phyloP scores from a whole-genome alignment of 2,329 filamentous ascomycete species.

The Fusarium continuum region DNA sequence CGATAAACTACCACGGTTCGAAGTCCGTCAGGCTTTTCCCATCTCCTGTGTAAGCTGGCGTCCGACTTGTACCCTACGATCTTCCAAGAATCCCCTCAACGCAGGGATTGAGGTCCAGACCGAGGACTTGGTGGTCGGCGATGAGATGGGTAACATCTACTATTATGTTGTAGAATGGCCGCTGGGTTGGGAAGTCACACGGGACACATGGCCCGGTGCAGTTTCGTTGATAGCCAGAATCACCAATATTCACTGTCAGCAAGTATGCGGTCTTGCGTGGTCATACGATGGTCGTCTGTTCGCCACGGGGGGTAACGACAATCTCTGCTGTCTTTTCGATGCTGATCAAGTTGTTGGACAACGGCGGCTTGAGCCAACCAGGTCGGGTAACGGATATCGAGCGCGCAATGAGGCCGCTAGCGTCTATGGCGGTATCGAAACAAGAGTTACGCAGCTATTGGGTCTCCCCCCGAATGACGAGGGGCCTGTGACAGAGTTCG shows the following conservation, averaged over 20 bases:
- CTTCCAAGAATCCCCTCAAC: constrained; percentile 60
- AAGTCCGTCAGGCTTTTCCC: constrained; percentile 74
- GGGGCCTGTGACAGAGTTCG: constrained; percentile 7
- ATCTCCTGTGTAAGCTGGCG: constrained; percentile 86
- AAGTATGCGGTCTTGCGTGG: constrained; percentile 94
- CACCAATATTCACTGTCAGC: constrained; percentile 77
- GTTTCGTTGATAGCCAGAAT: constrained; percentile 83
- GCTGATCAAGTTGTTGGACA: constrained; percentile 63
- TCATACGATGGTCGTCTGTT: constrained; percentile 79
- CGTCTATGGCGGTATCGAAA: constrained; percentile 23
- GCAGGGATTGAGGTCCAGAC: constrained; percentile 65
- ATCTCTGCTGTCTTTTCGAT: constrained; percentile 84
- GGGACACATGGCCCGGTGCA: constrained; percentile 77
- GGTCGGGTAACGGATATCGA: constrained; percentile 1
- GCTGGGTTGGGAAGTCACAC: constrained; percentile 66
- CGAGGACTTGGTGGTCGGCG: constrained; percentile 88
- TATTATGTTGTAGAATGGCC: constrained; percentile 94
- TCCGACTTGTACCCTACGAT: constrained; percentile 65
- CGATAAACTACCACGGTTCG: constrained; percentile 76
- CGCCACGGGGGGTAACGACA: constrained; percentile 93
- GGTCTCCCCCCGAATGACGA: background rate
- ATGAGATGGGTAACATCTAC: constrained; percentile 83
- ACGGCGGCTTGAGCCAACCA: background rate
- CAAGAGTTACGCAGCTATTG: constrained; percentile 9
- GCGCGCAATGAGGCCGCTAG: constrained; percentile 3